phyloP scores from a whole-genome alignment of 2,329 filamentous ascomycete genomes.

The Fusarium azukiicola region DNA sequence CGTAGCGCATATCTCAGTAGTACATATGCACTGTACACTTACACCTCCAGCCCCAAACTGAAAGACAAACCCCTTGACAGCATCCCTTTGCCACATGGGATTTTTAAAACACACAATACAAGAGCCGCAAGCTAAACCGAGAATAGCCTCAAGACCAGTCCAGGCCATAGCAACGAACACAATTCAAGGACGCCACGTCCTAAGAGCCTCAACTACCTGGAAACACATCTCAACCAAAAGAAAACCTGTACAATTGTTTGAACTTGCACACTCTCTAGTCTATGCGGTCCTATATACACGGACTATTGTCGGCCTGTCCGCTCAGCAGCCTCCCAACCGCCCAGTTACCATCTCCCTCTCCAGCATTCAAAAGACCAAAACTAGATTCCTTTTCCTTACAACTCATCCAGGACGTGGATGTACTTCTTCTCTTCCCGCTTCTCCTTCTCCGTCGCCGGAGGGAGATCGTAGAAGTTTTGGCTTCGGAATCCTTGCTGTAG shows the following conservation, averaged over 20 bases:
- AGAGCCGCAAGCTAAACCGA: no score
- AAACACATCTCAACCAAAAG: conserved; percentile 44
- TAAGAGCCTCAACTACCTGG: background rate
- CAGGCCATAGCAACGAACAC: no score
- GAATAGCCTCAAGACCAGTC: no score
- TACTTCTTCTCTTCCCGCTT: conserved; percentile 98
- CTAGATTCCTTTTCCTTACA: conserved; percentile 73
- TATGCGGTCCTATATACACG: conserved; percentile 59
- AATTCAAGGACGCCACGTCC: no score
- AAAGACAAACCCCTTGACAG: no score
- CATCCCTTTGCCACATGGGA: no score
- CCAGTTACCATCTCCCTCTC: conserved; percentile 28
- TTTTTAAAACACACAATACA: no score
- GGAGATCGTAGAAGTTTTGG: conserved; percentile 93
- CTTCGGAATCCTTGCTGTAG: conserved; percentile 93
- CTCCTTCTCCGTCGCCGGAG: conserved; percentile 96
- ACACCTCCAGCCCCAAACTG: background rate
- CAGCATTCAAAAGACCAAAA: conserved; percentile 44
- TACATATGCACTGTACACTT: background rate
- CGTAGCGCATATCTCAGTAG: background rate
- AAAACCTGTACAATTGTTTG: conserved; percentile 57
- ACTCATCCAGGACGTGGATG: conserved; percentile 94
- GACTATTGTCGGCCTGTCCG: conserved; percentile 49
- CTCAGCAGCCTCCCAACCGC: conserved; percentile 33
- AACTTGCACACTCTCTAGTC: conserved; percentile 55